Evolutionary conservation across 495 filamentous ascomycete genomes (phyloP).

Genomic region (Podospora appendiculata): DNA sequence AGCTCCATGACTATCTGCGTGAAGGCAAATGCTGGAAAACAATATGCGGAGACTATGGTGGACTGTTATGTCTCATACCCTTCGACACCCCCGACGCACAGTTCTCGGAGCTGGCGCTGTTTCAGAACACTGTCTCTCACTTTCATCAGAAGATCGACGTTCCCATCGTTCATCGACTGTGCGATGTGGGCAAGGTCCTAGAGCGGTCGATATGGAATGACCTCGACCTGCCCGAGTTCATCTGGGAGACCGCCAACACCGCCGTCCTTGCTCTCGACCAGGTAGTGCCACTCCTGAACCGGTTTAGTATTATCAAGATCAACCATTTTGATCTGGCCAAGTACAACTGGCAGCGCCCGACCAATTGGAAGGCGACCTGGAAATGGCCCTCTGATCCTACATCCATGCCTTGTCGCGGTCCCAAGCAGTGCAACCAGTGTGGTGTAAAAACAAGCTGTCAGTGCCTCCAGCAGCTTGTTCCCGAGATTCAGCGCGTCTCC

Average conservation of each 20-base stretch:
- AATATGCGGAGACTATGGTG: slow-evolving; percentile 14
- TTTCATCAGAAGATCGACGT: slow-evolving; percentile 14
- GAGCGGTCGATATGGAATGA: slow-evolving; percentile 13
- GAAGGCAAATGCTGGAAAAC: slow-evolving; percentile 25
- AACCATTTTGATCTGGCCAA: slow-evolving; percentile 7
- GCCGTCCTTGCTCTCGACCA: slow-evolving; percentile 5
- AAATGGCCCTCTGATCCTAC: slow-evolving; percentile 20
- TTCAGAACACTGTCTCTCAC: slow-evolving; percentile 8
- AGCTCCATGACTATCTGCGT: slow-evolving; percentile 18
- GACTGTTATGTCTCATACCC: slow-evolving; percentile 17
- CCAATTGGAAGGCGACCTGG: slow-evolving; percentile 8
- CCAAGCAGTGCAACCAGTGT: slow-evolving; percentile 7
- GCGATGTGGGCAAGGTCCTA: slow-evolving; percentile 12
- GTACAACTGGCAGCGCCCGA: slow-evolving; percentile 11
- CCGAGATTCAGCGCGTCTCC: slow-evolving; percentile 12
- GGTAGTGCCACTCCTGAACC: slow-evolving; percentile 11
- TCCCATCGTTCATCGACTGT: slow-evolving; percentile 11
- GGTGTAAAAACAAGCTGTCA: slow-evolving; percentile 6
- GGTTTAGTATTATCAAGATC: slow-evolving; percentile 9
- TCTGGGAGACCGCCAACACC: slow-evolving; percentile 16
- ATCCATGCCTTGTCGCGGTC: slow-evolving; percentile 1
- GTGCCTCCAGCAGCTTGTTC: slow-evolving; percentile 8
- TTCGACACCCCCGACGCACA: slow-evolving; percentile 1
- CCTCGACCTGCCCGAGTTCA: slow-evolving; percentile 17
- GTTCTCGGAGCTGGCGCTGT: slow-evolving; percentile 16